Evolutionary conservation across 495 filamentous ascomycete species (phyloP), one percentile per base, ranked within the genome.

Genomic region (Acidomyces sp.): DNA sequence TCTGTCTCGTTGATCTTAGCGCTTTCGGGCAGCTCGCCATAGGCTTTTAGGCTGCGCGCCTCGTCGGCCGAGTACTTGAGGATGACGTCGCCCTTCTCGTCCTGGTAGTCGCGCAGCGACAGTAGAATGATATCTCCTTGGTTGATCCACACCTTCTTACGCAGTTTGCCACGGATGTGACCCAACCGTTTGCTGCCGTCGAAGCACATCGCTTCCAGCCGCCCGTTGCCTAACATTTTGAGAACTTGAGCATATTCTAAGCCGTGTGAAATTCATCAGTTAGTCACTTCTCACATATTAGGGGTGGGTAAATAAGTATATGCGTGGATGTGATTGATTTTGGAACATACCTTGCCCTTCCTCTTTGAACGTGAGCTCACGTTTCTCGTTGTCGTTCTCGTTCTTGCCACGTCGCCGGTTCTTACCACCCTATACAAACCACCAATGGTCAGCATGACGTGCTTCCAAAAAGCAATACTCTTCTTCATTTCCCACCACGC

Each of bases 1-100:
- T 94, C 88, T 43, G 88, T 94, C 75, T 96, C 88, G 72, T 96
- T 96, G 73, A 96, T 96, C 81, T 96, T 96, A 58, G 92, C 90
- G 53, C 74, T 85, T 63, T 96, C 90, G 41, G 90, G 90, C 44
- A 97, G 72, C 67, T 97, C 90, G 57, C 92, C 90, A 57, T 94
- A 95, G 45, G 85, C 83, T 71, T 93, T 93, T 55, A 97, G 69
- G 49, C 74, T 80, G 60, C 92, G 76, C 48, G 92, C 90, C 73
- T 97, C 90, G 54, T 97, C 90, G 64, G 90, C 85, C 33, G 76
- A 82, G 72, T 97, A 97, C 70, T 97, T 97, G 62, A 95, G 78
- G 67, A 97, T 94, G 32, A 97, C 90, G 60, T 97, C 90, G 52
- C 86, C 90, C 70, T 97, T 97, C 64, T 93, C 85, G 62, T 95